A percentile compares a stretch with the other conserved stretches of the same genome.
phyloP scores from a whole-genome alignment of 139 green algal species.

The Chlamydomonas sp. region DNA sequence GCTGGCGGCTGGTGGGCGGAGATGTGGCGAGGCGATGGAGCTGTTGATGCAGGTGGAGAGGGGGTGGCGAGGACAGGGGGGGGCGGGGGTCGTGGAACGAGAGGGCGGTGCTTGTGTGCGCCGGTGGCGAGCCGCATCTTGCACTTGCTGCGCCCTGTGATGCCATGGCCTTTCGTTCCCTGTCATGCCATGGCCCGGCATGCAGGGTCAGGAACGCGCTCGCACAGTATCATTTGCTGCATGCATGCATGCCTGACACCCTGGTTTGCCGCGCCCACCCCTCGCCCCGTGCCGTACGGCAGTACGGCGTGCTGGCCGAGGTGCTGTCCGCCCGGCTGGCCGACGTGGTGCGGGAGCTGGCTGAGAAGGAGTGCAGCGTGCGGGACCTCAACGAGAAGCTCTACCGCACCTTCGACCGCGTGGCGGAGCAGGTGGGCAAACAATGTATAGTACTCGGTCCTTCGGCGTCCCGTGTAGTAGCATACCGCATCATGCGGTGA shows the following conservation, averaged over 20 bases:
- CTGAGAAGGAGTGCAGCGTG: constrained; percentile 13
- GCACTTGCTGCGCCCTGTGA: too few relatives aligned
- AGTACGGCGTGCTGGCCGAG: constrained; percentile 33
- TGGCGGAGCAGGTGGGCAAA: constrained; percentile 13
- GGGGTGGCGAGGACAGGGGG: neutral
- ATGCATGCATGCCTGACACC: neutral
- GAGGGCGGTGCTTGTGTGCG: too few relatives aligned
- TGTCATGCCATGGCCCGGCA: too few relatives aligned
- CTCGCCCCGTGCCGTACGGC: neutral
- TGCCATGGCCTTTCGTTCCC: too few relatives aligned
- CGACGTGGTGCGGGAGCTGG: constrained; percentile 30
- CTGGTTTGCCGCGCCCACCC: neutral
- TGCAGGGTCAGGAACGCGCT: too few relatives aligned
- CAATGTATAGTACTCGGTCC: neutral
- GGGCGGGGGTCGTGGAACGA: too few relatives aligned
- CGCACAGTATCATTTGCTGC: neutral
- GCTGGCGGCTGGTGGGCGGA: neutral
- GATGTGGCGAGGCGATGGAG: neutral
- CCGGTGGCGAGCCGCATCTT: too few relatives aligned
- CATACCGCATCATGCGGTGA: too few relatives aligned
- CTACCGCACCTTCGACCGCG: constrained; percentile 2
- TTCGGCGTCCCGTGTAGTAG: too few relatives aligned
- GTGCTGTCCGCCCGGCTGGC: constrained; percentile 18
- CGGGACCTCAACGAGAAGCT: constrained; percentile 10
- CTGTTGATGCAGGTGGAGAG: neutral